These are phyloP conservation scores for Oryza brachyantha DNA, from an alignment of 176 grass and related monocot species.

Conservation along the genomic window DNA sequence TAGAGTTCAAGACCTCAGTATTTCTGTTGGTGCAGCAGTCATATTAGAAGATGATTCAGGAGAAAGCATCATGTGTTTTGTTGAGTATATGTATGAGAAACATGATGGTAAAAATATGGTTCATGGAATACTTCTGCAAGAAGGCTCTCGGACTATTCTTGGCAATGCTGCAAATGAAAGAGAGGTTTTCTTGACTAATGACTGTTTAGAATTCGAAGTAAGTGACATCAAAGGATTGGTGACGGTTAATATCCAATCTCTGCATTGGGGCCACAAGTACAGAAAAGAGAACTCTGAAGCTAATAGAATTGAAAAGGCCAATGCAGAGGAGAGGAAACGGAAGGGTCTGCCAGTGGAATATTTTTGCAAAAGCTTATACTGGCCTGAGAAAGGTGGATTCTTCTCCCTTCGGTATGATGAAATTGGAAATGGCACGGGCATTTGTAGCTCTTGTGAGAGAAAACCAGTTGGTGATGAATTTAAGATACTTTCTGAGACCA, in stretches of 20 bases:
- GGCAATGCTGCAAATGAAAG: constrained; percentile 69
- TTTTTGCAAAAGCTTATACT: constrained; percentile 67
- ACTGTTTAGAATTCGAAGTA: constrained; percentile 57
- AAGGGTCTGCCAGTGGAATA: constrained; percentile 54
- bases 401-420: constrained; percentile 45
- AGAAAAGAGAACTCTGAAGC: constrained; percentile 51
- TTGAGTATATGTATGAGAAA: constrained; percentile 69
- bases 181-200: constrained; percentile 63
- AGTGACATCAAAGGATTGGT: constrained; percentile 48
- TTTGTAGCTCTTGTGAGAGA: constrained; percentile 55
- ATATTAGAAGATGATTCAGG: constrained; percentile 46
- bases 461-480: constrained; percentile 34
- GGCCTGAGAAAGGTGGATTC: constrained; percentile 60
- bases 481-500: constrained; percentile 37
- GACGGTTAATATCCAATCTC: constrained; percentile 41
- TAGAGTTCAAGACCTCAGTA: constrained; percentile 26
- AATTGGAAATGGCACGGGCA: constrained; percentile 59
- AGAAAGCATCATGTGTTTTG: constrained; percentile 39
- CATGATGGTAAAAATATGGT: constrained; percentile 48
- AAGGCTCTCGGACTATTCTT: constrained; percentile 50
- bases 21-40: constrained; percentile 43
- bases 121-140: constrained; percentile 60
- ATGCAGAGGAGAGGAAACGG: constrained; percentile 53
- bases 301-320: constrained; percentile 41
- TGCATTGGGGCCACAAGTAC: constrained; percentile 45